These are phyloP conservation scores for Sporothrix pseudoabietina DNA, from an alignment of 2,329 filamentous ascomycete genomes.

Conservation along the genomic window DNA sequence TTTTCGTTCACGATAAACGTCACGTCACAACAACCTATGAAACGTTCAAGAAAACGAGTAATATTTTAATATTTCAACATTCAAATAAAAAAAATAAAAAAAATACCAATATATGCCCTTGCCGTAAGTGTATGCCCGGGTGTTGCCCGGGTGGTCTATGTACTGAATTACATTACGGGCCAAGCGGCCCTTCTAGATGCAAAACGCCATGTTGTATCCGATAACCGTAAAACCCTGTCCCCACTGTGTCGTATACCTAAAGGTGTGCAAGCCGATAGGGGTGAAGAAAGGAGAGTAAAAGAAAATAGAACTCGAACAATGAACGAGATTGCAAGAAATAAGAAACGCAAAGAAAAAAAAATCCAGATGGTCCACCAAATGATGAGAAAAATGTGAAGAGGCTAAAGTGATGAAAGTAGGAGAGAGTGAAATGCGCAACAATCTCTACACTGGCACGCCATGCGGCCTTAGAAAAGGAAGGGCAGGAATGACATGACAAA, in stretches of 20 bases:
- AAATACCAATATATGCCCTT: constrained; percentile 19
- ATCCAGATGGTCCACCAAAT: not conserved
- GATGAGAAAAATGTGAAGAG: not conserved
- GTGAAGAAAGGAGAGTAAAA: not conserved
- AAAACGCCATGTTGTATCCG: constrained; percentile 18
- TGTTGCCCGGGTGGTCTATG: constrained; percentile 9
- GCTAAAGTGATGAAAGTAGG: not conserved
- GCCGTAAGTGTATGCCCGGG: constrained; percentile 5
- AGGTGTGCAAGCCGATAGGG: not conserved
- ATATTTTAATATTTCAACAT: not conserved
- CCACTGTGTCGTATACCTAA: not conserved
- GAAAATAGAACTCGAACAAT: not conserved
- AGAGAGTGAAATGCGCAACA: not conserved
- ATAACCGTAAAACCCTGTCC: not conserved
- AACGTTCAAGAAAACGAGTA: not conserved
- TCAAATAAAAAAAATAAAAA: not conserved
- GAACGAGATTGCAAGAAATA: too few species aligned
- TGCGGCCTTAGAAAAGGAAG: constrained; percentile 18
- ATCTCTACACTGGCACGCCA: not conserved
- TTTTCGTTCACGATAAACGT: not conserved
- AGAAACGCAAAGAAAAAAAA: not conserved
- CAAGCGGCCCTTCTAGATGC: constrained; percentile 6
- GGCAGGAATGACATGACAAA: constrained; percentile 45
- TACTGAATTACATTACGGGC: constrained; percentile 16
- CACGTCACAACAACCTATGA: not conserved